phyloP scores from a whole-genome alignment of 2,329 filamentous ascomycete genomes.

The Penicillium fuscoglaucum region DNA sequence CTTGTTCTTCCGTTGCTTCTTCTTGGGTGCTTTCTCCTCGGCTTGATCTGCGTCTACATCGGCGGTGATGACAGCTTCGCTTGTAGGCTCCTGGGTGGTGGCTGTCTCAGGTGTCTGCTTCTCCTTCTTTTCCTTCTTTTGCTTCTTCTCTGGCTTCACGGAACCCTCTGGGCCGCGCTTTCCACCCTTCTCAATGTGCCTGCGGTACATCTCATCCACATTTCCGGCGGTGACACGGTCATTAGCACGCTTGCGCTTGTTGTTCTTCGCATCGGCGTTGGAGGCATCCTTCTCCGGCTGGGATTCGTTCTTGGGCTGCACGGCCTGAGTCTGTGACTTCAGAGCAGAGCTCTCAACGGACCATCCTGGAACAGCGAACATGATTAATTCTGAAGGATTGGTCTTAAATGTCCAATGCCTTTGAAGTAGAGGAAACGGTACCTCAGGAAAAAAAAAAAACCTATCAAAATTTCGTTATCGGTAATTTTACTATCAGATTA shows the following conservation, averaged over 20 bases:
- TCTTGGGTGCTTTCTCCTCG: constrained; percentile 26
- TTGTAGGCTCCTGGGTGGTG: constrained; percentile 21
- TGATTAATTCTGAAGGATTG: constrained; percentile 18
- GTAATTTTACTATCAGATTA: constrained; percentile 13
- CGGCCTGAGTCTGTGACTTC: constrained; percentile 65
- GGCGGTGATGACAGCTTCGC: constrained; percentile 10
- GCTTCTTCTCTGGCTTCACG: constrained; percentile 30
- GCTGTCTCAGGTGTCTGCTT: constrained; percentile 27
- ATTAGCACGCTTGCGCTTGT: constrained; percentile 54
- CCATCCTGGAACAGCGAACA: constrained; percentile 97
- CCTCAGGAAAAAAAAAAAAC: background rate
- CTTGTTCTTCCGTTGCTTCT: constrained; percentile 35
- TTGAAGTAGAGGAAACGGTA: background rate
- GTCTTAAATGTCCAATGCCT: background rate
- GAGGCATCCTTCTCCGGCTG: constrained; percentile 33
- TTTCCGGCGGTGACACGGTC: constrained; percentile 65
- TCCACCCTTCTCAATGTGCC: constrained; percentile 64
- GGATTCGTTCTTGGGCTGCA: constrained; percentile 63
- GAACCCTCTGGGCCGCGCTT: constrained; percentile 36
- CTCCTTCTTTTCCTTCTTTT: constrained; percentile 31
- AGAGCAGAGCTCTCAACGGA: constrained; percentile 71
- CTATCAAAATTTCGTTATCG: constrained; percentile 15
- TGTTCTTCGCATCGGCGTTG: constrained; percentile 40
- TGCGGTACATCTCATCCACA: constrained; percentile 75
- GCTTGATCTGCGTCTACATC: constrained; percentile 26